Percentiles rank a stretch among this genome's conserved stretches.
phyloP scores from a whole-genome alignment of 2,329 filamentous ascomycete genomes.

The Clarireedia monteithiana region DNA sequence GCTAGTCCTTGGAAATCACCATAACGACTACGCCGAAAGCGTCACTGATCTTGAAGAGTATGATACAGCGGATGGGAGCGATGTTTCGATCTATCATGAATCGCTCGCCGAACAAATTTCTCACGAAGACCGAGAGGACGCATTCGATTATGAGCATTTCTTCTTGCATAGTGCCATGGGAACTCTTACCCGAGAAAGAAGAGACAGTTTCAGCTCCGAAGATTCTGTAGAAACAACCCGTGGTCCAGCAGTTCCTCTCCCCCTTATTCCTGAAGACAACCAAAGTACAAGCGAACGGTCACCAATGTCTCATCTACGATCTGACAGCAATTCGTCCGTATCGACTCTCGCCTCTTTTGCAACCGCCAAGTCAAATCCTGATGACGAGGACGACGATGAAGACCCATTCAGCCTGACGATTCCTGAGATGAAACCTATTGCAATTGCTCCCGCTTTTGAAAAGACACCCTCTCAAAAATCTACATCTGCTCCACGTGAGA shows the following conservation, averaged over 20 bases:
- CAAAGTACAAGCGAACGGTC: conserved; percentile 14
- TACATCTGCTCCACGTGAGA: conserved; percentile 13
- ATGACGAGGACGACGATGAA: conserved; percentile 28
- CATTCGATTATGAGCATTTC: conserved; percentile 95
- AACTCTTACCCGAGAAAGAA: conserved; percentile 51
- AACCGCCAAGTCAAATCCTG: conserved; percentile 49
- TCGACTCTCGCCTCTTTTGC: conserved; percentile 56
- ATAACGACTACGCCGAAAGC: conserved; percentile 32
- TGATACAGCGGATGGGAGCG: conserved; percentile 50
- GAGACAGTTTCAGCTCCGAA: conserved; percentile 49
- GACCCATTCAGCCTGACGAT: conserved; percentile 14
- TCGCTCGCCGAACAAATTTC: conserved; percentile 53
- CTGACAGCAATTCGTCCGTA: conserved; percentile 49
- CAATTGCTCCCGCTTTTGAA: too few species aligned
- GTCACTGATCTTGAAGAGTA: conserved; percentile 29
- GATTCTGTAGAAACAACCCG: conserved; percentile 55
- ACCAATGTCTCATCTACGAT: conserved; percentile 36
- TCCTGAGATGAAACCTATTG: neutral
- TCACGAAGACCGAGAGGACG: conserved; percentile 89
- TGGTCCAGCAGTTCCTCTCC: conserved; percentile 28
- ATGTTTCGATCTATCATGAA: conserved; percentile 57
- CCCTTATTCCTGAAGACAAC: neutral
- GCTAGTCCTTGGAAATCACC: neutral
- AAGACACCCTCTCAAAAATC: neutral
- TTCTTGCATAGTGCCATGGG: conserved; percentile 91